A percentile compares a stretch with the other conserved stretches of the same genome.
phyloP scores from a whole-genome alignment of 352 stramenopile genomes.

The Vaucheria bursata region DNA sequence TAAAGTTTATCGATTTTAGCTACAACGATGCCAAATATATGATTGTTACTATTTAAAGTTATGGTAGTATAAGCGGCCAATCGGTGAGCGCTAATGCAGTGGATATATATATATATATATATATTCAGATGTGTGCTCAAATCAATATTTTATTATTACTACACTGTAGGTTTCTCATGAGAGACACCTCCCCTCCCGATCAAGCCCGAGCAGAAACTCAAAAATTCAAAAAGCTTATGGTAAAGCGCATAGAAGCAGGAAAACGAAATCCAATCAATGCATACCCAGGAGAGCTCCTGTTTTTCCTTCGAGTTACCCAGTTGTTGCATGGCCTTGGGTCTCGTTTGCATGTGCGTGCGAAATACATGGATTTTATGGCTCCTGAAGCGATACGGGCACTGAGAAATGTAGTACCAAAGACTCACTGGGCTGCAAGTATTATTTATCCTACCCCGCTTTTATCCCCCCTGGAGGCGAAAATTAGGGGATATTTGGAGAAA shows the following conservation, averaged over 20 bases:
- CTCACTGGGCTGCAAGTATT: conserved; percentile 16
- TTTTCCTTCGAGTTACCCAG: conserved; percentile 50
- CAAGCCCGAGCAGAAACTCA: conserved; percentile 11
- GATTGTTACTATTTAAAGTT: no score
- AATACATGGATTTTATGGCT: conserved; percentile 51
- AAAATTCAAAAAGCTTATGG: conserved; percentile 33
- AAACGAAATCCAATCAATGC: conserved; percentile 28
- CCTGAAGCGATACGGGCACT: conserved; percentile 44
- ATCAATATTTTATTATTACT: no score
- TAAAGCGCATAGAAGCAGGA: conserved; percentile 22
- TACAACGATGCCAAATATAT: no score
- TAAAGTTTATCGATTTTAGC: no score
- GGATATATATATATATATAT: background rate
- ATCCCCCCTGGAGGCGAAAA: conserved; percentile 35
- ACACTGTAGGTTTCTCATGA: conserved; percentile 35
- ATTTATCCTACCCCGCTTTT: conserved; percentile 28
- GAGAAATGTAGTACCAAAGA: conserved; percentile 15
- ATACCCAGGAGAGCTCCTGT: conserved; percentile 50
- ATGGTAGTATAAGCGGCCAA: no score
- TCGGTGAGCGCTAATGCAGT: background rate
- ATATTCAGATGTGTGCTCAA: background rate
- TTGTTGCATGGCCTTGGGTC: conserved; percentile 51
- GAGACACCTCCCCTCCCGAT: conserved; percentile 41
- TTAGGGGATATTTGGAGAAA: conserved; percentile 14
- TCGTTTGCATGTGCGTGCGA: conserved; percentile 45